Conservation (phyloP, 805 yeast species). For the Cyberlindnera subsufficiens region DNA sequence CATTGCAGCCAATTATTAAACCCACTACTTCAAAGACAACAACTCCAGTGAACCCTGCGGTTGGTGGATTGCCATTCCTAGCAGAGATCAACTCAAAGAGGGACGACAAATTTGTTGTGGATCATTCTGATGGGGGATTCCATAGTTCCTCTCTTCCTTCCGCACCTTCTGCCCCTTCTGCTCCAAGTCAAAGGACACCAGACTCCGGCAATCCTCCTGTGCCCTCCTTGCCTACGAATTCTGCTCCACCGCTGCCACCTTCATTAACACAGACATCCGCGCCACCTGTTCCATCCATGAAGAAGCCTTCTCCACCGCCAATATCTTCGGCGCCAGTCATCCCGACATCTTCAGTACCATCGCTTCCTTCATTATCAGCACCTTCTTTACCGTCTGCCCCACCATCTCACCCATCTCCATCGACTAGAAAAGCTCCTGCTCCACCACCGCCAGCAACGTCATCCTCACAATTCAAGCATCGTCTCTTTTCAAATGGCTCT, state of each 20-base stretch:
- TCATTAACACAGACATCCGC: constrained; percentile 21
- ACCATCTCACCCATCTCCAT: constrained; percentile 6
- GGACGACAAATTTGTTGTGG: constrained; percentile 38
- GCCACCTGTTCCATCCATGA: constrained; percentile 7
- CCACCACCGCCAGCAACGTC: constrained; percentile 23
- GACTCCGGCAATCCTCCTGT: constrained; percentile 19
- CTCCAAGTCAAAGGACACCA: constrained; percentile 11
- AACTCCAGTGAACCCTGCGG: constrained; percentile 7
- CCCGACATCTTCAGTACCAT: constrained; percentile 15
- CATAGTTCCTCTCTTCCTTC: constrained; percentile 20
- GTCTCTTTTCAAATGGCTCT: constrained; percentile 10
- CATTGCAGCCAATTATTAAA: constrained; percentile 3
- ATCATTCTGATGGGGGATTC: constrained; percentile 17
- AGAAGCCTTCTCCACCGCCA: constrained; percentile 16
- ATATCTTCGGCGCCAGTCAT: constrained; percentile 16
- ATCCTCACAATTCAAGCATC: constrained; percentile 21
- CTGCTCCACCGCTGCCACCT: constrained; percentile 9
- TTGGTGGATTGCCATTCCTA: constrained; percentile 40
- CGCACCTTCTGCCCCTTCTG: constrained; percentile 18
- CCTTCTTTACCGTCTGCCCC: constrained; percentile 7
- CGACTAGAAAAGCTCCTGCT: constrained; percentile 17
- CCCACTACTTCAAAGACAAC: constrained; percentile 9
- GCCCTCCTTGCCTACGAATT: constrained; percentile 8
- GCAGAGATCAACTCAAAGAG: constrained; percentile 44
- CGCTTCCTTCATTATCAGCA: constrained; percentile 11